phyloP scores from a whole-genome alignment of 768 basidiomycete genomes.

The Agrocybe chaxingu region DNA sequence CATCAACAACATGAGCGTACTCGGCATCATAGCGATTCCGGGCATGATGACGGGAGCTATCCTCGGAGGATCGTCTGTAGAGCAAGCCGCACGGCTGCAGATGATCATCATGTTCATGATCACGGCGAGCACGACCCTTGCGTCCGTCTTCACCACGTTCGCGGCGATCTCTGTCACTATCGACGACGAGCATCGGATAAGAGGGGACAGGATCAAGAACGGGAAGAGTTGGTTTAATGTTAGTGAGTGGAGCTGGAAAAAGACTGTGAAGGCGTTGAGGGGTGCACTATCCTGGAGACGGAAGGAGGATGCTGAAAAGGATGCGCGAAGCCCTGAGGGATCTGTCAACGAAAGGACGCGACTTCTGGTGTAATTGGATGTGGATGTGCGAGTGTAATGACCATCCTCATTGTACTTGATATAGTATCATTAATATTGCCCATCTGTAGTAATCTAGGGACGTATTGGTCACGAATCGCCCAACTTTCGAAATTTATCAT shows the following conservation, averaged over 20 bases:
- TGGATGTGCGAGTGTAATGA: no score
- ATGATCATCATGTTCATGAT: slow-evolving; percentile 98
- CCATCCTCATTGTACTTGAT: no score
- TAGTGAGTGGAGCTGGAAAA: slow-evolving; percentile 4
- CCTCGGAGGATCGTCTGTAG: slow-evolving; percentile 79
- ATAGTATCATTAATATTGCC: no score
- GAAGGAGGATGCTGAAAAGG: no score
- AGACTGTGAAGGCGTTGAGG: not conserved
- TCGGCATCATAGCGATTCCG: slow-evolving; percentile 76
- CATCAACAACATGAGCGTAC: slow-evolving; percentile 84
- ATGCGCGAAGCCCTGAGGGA: no score
- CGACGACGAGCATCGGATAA: slow-evolving; percentile 64
- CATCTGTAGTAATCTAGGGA: no score
- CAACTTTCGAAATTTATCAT: no score
- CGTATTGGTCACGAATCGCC: no score
- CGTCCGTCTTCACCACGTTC: slow-evolving; percentile 62
- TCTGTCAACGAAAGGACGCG: no score
- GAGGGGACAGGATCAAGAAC: slow-evolving; percentile 52
- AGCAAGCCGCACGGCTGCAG: slow-evolving; percentile 82
- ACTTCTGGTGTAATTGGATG: no score
- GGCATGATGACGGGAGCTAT: slow-evolving; percentile 95
- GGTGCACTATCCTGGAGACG: no score
- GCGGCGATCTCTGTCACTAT: slow-evolving; percentile 60
- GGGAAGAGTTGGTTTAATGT: slow-evolving; percentile 9
- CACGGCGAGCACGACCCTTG: slow-evolving; percentile 69